These are phyloP conservation scores for Aspergillus carlsbadensis DNA, from an alignment of 495 filamentous ascomycete species.

Conservation along the genomic window DNA sequence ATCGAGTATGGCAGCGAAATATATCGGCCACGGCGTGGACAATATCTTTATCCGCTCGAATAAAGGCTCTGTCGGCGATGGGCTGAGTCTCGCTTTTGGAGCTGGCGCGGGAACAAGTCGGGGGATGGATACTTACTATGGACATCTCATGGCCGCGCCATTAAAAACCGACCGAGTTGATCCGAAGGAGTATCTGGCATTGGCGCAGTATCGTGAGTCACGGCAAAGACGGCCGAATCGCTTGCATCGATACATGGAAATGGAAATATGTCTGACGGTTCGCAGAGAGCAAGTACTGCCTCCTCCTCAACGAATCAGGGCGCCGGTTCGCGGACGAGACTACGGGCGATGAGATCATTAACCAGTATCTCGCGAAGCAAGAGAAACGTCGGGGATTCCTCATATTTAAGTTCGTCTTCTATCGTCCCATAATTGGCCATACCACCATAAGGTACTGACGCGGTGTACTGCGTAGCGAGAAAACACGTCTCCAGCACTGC, in stretches of 20 bases:
- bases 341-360: conserved; percentile 28
- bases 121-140: conserved; percentile 29
- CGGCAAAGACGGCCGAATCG: too few species aligned
- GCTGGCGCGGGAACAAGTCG: conserved; percentile 23
- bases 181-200: conserved; percentile 24
- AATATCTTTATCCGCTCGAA: conserved; percentile 32
- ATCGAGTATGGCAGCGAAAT: conserved; percentile 15
- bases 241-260: too few species aligned
- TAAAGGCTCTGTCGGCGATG: conserved; percentile 26
- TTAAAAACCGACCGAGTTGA: conserved; percentile 19
- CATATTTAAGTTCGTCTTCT: conserved; percentile 25
- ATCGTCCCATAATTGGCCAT: too few species aligned
- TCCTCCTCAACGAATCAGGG: conserved; percentile 22
- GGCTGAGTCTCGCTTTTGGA: conserved; percentile 17
- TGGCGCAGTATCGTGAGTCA: conserved; percentile 27
- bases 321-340: conserved; percentile 24
- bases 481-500: conserved; percentile 22
- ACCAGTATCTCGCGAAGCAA: conserved; percentile 31
- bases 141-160: conserved; percentile 24
- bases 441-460: too few species aligned
- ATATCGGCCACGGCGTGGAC: conserved; percentile 22
- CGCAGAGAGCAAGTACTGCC: conserved; percentile 28
- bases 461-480: conserved; percentile 22
- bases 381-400: conserved; percentile 27
- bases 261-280: too few species aligned